Base-by-base conservation (phyloP, 441 rosid species). In the Lagerstroemia fauriei region DNA sequence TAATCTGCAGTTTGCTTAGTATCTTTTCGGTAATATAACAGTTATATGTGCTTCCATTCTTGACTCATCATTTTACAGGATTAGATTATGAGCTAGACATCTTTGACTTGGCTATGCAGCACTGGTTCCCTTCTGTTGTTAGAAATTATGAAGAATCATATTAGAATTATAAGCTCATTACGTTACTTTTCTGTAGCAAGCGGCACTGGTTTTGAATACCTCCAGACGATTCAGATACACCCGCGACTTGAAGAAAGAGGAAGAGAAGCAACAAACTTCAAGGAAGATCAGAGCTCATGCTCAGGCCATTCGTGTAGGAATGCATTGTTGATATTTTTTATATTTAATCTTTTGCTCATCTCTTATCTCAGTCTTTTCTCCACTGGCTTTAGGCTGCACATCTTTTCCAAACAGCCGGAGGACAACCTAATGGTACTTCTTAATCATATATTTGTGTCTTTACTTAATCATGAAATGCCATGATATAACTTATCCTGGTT, bases 171-270 rank as follows among this genome's bases (percentile, higher is more conserved):
- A 69, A 16, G 73, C 73, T 69, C 73, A 69, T 75, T 32, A 63
- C 34, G 68, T 32, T 77, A 63, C 61, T 68, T 73, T 7, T 63
- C 83, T 87, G 86, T 79, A 96, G 99, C 97, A 90, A 94, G 99
- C 99, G n/a, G 98, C 98, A 4, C 92, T 96, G 38, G 99, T 96
- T 80, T 93, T 96, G 51, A 96, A 96, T 83, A 98, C 98, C 83
- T 95, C 99, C 82, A 95, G 99, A 69, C 89, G 99, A 17, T 96
- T 96, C 70, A 91, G 99, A 38, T 96, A 96, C 83, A 96, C 98
- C 51, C 88, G 95, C 86, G 98, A 96, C 88, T 91, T 96, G 89
- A 93, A 96, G 81, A 95, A 91, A 89, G 89, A 92, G 87, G 98
- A 96, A 83, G 96, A 96, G 84, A 93, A 90, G 90, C 88, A 76